These are phyloP conservation scores for Colletotrichum orbiculare DNA, from an alignment of 2,329 filamentous ascomycete species.

Conservation along the genomic window DNA sequence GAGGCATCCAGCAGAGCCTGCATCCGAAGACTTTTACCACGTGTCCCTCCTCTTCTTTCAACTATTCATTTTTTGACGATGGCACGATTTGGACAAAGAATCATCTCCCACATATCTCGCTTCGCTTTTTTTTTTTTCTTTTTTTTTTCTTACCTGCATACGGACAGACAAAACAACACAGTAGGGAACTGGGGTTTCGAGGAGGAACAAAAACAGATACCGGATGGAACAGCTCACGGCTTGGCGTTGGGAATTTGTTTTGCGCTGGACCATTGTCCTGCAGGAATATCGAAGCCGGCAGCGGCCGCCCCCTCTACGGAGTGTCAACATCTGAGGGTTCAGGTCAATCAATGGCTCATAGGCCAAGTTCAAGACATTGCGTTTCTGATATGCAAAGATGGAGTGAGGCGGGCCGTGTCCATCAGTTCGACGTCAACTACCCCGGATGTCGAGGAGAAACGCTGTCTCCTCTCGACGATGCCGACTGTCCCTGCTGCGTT, in stretches of 20 bases:
- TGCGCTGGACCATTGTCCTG: slow-evolving; percentile 20
- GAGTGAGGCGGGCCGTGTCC: too few species aligned
- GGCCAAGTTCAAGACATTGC: slow-evolving; percentile 7
- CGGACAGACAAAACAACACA: slow-evolving; percentile 28
- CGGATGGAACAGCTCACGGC: slow-evolving; percentile 16
- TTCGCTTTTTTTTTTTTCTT: slow-evolving; percentile 11
- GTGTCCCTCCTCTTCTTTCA: slow-evolving; percentile 13
- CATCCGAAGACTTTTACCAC: slow-evolving; percentile 2
- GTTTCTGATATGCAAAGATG: too few species aligned
- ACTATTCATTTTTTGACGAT: slow-evolving; percentile 16
- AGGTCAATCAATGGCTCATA: slow-evolving; percentile 28
- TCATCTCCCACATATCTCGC: slow-evolving; percentile 20
- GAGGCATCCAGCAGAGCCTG: slow-evolving; percentile 1
- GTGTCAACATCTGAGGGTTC: slow-evolving; percentile 2
- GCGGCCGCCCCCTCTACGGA: slow-evolving; percentile 2
- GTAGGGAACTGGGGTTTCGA: slow-evolving; percentile 26
- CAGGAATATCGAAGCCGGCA: slow-evolving; percentile 16
- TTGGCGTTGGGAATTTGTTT: slow-evolving; percentile 26
- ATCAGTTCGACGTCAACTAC: too few species aligned
- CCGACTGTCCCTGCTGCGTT: too few species aligned
- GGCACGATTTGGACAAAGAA: slow-evolving; percentile 30
- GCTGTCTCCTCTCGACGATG: too few species aligned
- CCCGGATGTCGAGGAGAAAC: too few species aligned
- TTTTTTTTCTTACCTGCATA: slow-evolving; percentile 28
- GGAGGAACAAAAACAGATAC: slow-evolving; percentile 21